Percentiles rank a stretch among this genome's conserved stretches.
Conservation (phyloP, 768 basidiomycete species). For the Russula sp. region DNA sequence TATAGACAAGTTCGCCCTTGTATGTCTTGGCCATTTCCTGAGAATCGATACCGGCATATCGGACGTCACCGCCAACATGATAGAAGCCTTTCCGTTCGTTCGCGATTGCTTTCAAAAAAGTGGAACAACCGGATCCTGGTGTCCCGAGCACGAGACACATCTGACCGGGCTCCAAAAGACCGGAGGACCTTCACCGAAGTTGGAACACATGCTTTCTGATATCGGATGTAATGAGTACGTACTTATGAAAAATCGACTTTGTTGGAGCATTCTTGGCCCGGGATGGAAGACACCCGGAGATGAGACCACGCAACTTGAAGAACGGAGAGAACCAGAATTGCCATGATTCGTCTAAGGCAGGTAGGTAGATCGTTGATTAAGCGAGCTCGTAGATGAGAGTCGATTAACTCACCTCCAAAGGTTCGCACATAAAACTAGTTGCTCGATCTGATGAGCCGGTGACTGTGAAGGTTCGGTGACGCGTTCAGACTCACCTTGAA, state of each 20-base stretch:
- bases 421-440: conserved; percentile 53
- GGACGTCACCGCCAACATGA: conserved; percentile 59
- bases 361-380: not conserved
- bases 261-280: conserved; percentile 3
- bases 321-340: conserved; percentile 20
- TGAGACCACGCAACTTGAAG: not conserved
- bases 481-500: conserved; percentile 41
- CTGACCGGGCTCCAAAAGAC: conserved; percentile 19
- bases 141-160: conserved; percentile 31
- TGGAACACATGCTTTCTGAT: conserved; percentile 30
- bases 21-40: conserved; percentile 72
- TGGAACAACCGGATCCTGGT: conserved; percentile 63
- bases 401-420: conserved; percentile 44
- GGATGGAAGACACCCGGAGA: conserved; percentile 7
- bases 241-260: conserved; percentile 17
- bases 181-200: conserved; percentile 71
- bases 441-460: not conserved
- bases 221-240: not conserved
- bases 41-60: conserved; percentile 75
- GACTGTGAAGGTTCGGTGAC: not conserved
- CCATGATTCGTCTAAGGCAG: conserved; percentile 19
- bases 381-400: not conserved
- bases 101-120: conserved; percentile 79
- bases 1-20: conserved; percentile 76
- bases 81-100: conserved; percentile 66